Evolutionary conservation across 1,284 basidiomycete species (phyloP).

Genomic region (Malassezia dermatis): DNA sequence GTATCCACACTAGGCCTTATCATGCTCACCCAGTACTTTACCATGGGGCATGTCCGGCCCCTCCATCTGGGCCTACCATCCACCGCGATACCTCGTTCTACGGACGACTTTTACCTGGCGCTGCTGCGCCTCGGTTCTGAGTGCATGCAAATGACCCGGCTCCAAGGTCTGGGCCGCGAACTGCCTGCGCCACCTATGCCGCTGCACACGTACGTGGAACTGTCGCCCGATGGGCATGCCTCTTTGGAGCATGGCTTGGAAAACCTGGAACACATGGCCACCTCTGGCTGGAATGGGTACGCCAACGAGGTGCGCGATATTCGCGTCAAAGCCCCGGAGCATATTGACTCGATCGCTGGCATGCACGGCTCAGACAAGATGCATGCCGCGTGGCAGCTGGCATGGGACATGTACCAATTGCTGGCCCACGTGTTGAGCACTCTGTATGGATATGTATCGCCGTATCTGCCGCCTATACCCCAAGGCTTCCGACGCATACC

Average conservation of each 20-base stretch:
- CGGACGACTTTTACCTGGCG: slow-evolving; percentile 37
- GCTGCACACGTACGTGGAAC: slow-evolving; percentile 34
- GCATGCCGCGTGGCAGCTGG: not conserved
- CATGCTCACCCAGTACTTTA: slow-evolving; percentile 33
- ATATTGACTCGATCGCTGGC: not conserved
- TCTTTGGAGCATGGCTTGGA: slow-evolving; percentile 5
- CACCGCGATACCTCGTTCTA: slow-evolving; percentile 24
- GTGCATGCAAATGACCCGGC: slow-evolving; percentile 38
- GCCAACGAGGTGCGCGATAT: slow-evolving; percentile 25
- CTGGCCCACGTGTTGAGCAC: not conserved
- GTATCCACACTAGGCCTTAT: slow-evolving; percentile 30
- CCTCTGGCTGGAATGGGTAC: slow-evolving; percentile 15
- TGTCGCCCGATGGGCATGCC: slow-evolving; percentile 19
- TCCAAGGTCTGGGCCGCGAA: slow-evolving; percentile 31
- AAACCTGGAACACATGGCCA: slow-evolving; percentile 7
- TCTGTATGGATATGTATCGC: slow-evolving; percentile 2
- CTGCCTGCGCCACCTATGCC: slow-evolving; percentile 24
- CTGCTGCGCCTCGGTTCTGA: slow-evolving; percentile 40
- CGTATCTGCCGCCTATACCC: slow-evolving; percentile 21
- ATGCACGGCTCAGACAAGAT: slow-evolving; percentile 13
- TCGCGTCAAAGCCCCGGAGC: slow-evolving; percentile 16
- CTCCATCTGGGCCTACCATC: slow-evolving; percentile 25
- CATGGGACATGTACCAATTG: slow-evolving; percentile 8
- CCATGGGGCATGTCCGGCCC: slow-evolving; percentile 23
- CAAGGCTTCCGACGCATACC: slow-evolving; percentile 15